Base-by-base conservation (phyloP, 768 basidiomycete genomes). In the Phylloporus sp. region DNA sequence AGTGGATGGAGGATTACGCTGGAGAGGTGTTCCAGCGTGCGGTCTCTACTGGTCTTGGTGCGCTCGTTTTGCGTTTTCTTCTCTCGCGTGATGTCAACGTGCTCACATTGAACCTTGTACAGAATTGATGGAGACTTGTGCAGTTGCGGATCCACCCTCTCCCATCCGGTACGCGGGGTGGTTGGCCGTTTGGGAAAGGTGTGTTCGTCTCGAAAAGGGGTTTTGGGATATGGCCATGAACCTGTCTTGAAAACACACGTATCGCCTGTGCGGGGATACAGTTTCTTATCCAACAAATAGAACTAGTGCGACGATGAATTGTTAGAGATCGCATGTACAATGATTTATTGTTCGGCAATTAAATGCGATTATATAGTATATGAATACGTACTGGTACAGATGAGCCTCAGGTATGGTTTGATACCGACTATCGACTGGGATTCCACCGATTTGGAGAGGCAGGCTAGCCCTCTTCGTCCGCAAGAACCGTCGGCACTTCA, bases 191-290 rank as follows among this genome's bases (percentile, higher is more conserved):
- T 95, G 91, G 88, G 76, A 80, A 61, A 80, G 79, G 48, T 91
- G 89, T 61, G 84, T 88, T 0, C 67, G 71, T 41, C 72, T 97
- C 41, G 94, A 97, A 71, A 86, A 81, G 58, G 81, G 77, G 0
- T 95, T 95, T 65, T 97, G 94, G 94, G 88, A 95, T 41, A 82
- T 82, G 74, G 80, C 80, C 5, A 63, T 84, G 59, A 54, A 59
- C 18, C 36, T 59, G 27, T 50, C 49, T 6, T 59, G 45, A 61
- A 35, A 13, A 32, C 22, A 12, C 13, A 18, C 24, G 23, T 24
- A 24, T 35, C 18, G n/a, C 34, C 32, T 16, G 15, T 15, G 32
- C 3, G n/a, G n/a, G n/a, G 15, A 16, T 34, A 16, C 16, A 2
- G 35, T 20, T 40, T 40, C 39, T 40, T 23, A 23, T 15, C 24